These are phyloP conservation scores for Crithidia brevicula DNA, from an alignment of 208 protist species.

Conservation along the genomic window DNA sequence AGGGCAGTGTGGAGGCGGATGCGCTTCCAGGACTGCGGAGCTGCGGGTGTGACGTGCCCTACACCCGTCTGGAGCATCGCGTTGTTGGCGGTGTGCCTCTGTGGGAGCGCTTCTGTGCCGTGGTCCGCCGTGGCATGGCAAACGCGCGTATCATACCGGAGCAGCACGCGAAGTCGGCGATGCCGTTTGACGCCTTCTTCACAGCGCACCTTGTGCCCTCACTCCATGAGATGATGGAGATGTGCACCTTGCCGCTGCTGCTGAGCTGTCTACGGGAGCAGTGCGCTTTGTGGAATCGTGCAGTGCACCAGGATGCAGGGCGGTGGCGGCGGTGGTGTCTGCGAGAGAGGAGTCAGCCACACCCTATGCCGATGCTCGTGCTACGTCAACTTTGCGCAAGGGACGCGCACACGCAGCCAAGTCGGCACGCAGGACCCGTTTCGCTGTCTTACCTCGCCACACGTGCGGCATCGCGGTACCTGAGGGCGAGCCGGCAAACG, in stretches of 20 bases:
- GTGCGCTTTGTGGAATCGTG: neutral
- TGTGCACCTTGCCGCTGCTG: conserved; percentile 18
- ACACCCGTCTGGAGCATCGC: conserved; percentile 3
- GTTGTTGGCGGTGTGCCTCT: conserved; percentile 3
- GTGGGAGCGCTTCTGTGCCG: conserved; percentile 19
- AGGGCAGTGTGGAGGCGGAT: neutral
- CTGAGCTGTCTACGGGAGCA: conserved; percentile 7
- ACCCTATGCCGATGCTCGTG: too few species aligned
- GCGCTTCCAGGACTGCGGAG: neutral
- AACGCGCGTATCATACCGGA: too few species aligned
- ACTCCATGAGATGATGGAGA: neutral
- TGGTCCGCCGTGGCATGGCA: conserved; percentile 12
- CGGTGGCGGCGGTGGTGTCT: conserved; percentile 6
- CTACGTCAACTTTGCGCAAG: too few species aligned
- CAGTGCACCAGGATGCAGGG: neutral
- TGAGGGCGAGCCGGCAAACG: too few species aligned
- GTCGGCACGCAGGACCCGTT: too few species aligned
- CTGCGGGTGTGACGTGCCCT: neutral
- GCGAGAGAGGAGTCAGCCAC: neutral
- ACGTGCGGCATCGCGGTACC: too few species aligned
- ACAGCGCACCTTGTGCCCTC: neutral
- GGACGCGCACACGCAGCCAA: too few species aligned
- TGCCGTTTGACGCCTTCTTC: conserved; percentile 4
- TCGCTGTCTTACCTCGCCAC: too few species aligned
- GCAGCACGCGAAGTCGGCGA: neutral